These are phyloP conservation scores for Pittosporum tobira DNA, from an alignment of 129 eudicot genomes.

Conservation along the genomic window DNA sequence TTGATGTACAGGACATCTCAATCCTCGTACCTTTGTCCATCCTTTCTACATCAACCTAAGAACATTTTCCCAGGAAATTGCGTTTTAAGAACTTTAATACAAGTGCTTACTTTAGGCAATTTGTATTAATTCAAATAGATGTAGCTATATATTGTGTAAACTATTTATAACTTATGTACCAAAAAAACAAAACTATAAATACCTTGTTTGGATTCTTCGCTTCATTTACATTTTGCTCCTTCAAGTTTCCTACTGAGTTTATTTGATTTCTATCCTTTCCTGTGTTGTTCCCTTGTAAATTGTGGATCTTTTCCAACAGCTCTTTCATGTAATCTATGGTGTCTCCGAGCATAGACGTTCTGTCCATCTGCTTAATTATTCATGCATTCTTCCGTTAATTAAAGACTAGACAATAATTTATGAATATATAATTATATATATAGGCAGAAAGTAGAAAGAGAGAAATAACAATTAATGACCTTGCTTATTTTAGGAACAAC, in stretches of 20 bases:
- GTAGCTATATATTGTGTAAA: no score
- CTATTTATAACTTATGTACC: background rate
- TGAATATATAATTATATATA: no score
- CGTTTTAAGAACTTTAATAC: background rate
- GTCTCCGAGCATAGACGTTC: constrained; percentile 90
- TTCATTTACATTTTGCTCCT: constrained; percentile 45
- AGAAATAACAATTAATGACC: constrained; percentile 22
- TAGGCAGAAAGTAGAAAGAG: no score
- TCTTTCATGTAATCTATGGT: constrained; percentile 90
- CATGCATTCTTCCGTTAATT: background rate
- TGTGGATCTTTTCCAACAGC: constrained; percentile 47
- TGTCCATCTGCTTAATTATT: constrained; percentile 58
- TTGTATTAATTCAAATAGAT: no score
- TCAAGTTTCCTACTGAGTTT: constrained; percentile 34
- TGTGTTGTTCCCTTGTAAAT: constrained; percentile 34
- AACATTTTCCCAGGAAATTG: background rate
- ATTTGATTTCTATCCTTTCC: constrained; percentile 20
- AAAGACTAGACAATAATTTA: background rate
- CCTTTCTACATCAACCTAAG: constrained; percentile 70
- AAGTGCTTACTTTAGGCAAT: no score
- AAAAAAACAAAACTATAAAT: constrained; percentile 5
- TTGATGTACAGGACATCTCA: constrained; percentile 59
- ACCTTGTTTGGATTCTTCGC: constrained; percentile 68
- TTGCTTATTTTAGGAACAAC: constrained; percentile 78
- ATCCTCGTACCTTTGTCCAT: constrained; percentile 42